Base-by-base conservation (phyloP, 2,329 filamentous ascomycete genomes). In the Sporothrix humicola region DNA sequence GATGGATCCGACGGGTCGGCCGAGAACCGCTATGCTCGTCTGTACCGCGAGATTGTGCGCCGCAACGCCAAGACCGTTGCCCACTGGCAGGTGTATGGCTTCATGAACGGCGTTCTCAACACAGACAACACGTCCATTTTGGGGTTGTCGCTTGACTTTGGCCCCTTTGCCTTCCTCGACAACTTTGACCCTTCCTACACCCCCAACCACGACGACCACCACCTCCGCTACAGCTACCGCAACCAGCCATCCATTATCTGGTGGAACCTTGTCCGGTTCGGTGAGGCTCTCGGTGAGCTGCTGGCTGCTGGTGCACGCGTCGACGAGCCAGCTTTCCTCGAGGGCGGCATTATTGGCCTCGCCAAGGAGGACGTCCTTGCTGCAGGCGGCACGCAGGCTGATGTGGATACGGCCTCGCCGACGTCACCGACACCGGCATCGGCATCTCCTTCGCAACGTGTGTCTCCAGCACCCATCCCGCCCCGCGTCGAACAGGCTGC, bases 101-200 rank as follows among this genome's bases (percentile, higher is more conserved):
- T 99, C 84, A 98, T 97, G 87, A 99, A 99, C 79, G 96, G 96
- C 63, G 96, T 99, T 3, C 85, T 99, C 73, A 99, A 99, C 82
- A 98, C 96, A 0, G 96, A 99, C 80, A 99, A 99, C 81, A 99
- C 96, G 0, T 97, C 94, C 0, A 88, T 99, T 69, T 91, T 91
- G 72, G 96, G 96, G 0, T 84, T 99, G 0, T 95, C 92, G 6
- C 92, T 99, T 76, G 96, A 99, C 82, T 99, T 95, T 80, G 96
- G 96, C 0, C 96, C 96, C 0, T 99, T 99, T 79, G 96, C 96
- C 5, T 99, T 99, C 82, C 92, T 99, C 85, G 96, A 99, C 81
- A 94, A 95, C 79, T 99, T 98, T 79, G 95, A 99, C 79, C 95
- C 95, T 0, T 85, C 87, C 17, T 99, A 98, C 81, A 99, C 96